Base-by-base conservation (phyloP, 148 eudicot species). In the Heliosperma pusillum region DNA sequence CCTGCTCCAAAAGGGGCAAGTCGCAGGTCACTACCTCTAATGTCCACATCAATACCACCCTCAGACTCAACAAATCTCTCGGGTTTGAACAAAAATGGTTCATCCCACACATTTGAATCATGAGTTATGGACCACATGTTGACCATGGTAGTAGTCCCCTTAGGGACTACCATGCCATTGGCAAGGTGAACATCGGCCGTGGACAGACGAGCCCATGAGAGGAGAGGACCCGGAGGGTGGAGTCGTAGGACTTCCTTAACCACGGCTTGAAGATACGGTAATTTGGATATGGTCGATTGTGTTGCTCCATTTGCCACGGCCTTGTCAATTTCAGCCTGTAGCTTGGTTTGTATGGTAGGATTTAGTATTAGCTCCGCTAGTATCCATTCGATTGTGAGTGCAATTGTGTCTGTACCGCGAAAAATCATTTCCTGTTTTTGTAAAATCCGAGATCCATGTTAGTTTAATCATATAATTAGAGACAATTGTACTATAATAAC, bases 101-200 rank as follows among this genome's bases (percentile, higher is more conserved):
- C 79, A 2, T 78, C 78, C 95, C 95, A 90, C 5, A 88, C 50
- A 1, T 62, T 44, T 2, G 84, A 22, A 80, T 88, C 87, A 19
- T 86, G 88, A 3, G 88, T 82, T 45, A 90, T 90, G 74, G 91
- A 86, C 95, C 95, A 90, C 95, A 90, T 88, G 89, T 90, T 90
- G 17, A 90, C 95, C 90, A 90, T 90, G n/a, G 95, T 89, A 0
- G 91, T 88, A 0, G 95, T 90, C 58, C 84, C 79, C 21, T 80
- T 79, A 1, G 95, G 94, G 15, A 90, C 74, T 0, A 83, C 70
- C 92, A 89, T 89, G 66, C 90, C 92, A 62, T 87, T 87, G 78
- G 86, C 87, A 55, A 89, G 88, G 10, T 77, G 78, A 74, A 86
- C 89, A 27, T 89, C 81, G 0, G 90, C 78, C 8, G 88, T 85